These are phyloP conservation scores for Eucalyptus cladocalyx DNA, from an alignment of 345 rosid genomes.

Conservation along the genomic window DNA sequence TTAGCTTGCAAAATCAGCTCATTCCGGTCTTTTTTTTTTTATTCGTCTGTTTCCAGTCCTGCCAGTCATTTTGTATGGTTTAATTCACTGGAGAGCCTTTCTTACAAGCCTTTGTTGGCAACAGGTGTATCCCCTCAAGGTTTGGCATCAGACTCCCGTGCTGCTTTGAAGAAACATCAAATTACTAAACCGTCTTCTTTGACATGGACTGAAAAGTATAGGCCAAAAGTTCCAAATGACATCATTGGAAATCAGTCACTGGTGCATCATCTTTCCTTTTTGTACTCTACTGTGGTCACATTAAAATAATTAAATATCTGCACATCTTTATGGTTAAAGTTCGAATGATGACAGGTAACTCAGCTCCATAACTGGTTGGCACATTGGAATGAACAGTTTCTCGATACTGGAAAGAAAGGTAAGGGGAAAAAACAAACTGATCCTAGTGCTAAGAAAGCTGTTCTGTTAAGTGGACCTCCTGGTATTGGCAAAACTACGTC, in stretches of 20 bases:
- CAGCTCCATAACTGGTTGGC: conserved; percentile 87
- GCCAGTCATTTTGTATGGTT: background rate
- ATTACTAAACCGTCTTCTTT: conserved; percentile 20
- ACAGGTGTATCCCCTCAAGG: conserved; percentile 15
- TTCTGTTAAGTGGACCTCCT: conserved; percentile 86
- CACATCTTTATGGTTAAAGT: background rate
- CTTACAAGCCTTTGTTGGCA: background rate
- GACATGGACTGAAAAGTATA: conserved; percentile 87
- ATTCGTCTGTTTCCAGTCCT: background rate
- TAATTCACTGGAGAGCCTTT: background rate
- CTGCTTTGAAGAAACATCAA: conserved; percentile 36
- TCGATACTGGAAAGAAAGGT: conserved; percentile 49
- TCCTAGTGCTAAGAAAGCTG: conserved; percentile 66
- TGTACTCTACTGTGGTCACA: background rate
- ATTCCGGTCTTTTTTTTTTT: background rate
- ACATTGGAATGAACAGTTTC: conserved; percentile 70
- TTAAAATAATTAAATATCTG: background rate
- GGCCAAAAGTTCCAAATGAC: conserved; percentile 81
- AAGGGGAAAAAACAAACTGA: conserved; percentile 74
- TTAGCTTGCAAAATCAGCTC: background rate
- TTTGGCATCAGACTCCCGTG: conserved; percentile 4
- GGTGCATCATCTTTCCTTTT: conserved; percentile 20
- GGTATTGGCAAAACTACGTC: conserved; percentile 97
- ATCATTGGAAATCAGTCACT: conserved; percentile 81
- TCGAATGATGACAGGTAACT: conserved; percentile 42